Conservation (phyloP, 495 filamentous ascomycete species). For the Aspergillus egyptiacus region DNA sequence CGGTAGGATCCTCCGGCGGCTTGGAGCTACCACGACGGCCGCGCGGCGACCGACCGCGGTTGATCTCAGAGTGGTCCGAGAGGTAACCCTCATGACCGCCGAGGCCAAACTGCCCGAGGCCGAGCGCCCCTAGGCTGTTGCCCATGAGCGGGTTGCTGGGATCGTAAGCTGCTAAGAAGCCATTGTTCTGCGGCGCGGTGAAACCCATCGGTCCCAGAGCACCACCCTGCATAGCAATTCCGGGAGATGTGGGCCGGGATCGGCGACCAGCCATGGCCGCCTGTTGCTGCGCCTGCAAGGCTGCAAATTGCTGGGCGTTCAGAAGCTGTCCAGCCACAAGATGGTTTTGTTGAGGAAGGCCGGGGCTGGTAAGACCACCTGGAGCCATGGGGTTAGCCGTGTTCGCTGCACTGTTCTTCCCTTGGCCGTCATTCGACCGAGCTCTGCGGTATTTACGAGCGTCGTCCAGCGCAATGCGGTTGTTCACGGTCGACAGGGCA, state of each 20-base stretch:
- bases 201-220: slow-evolving; percentile 65
- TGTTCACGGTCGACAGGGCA: slow-evolving; percentile 94
- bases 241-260: slow-evolving; percentile 89
- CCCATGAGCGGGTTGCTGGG: slow-evolving; percentile 64
- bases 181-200: slow-evolving; percentile 89
- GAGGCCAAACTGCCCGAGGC: slow-evolving; percentile 67
- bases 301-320: slow-evolving; percentile 76
- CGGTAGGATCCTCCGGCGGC: slow-evolving; percentile 95
- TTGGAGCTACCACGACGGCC: slow-evolving; percentile 92
- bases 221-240: slow-evolving; percentile 71
- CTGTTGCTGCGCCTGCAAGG: slow-evolving; percentile 77
- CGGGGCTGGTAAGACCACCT: slow-evolving; percentile 43
- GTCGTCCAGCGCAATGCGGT: slow-evolving; percentile 94
- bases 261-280: slow-evolving; percentile 71
- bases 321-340: slow-evolving; percentile 84
- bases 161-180: slow-evolving; percentile 87
- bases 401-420: slow-evolving; percentile 34
- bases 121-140: slow-evolving; percentile 65
- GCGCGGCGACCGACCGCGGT: slow-evolving; percentile 84
- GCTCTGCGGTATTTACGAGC: slow-evolving; percentile 88
- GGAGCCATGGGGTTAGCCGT: slow-evolving; percentile 40
- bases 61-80: slow-evolving; percentile 87
- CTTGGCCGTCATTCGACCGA: slow-evolving; percentile 80
- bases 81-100: slow-evolving; percentile 79
- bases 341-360: slow-evolving; percentile 59